Percentiles rank a stretch among this genome's conserved stretches.
Evolutionary conservation across 805 yeast genomes (phyloP).

Genomic region (Sporopachydermia quercuum): DNA sequence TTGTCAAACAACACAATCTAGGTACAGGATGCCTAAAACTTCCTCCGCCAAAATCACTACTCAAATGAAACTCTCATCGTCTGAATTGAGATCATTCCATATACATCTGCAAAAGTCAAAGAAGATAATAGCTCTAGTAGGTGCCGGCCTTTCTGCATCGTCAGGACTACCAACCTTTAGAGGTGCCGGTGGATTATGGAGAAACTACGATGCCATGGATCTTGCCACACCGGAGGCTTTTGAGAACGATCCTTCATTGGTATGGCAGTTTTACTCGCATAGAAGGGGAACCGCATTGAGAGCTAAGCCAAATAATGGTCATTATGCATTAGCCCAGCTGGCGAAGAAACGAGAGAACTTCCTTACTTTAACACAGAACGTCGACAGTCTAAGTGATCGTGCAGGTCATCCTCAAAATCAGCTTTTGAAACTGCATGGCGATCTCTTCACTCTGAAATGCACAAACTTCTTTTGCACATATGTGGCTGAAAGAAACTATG

Average conservation of each 20-base stretch:
- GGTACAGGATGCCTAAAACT: not conserved
- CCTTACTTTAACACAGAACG: conserved; percentile 69
- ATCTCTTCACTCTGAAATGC: conserved; percentile 57
- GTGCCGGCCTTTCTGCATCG: conserved; percentile 70
- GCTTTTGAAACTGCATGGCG: conserved; percentile 69
- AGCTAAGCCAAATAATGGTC: conserved; percentile 66
- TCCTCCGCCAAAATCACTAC: not conserved
- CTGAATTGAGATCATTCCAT: conserved; percentile 28
- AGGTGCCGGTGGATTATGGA: conserved; percentile 66
- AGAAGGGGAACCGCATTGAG: conserved; percentile 48
- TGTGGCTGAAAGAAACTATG: conserved; percentile 33
- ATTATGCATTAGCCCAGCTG: conserved; percentile 49
- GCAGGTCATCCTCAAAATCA: conserved; percentile 41
- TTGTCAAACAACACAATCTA: too few species aligned
- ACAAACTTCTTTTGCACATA: conserved; percentile 63
- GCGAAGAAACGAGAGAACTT: conserved; percentile 29
- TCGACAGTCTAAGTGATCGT: conserved; percentile 57
- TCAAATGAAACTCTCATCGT: not conserved
- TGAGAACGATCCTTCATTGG: conserved; percentile 65
- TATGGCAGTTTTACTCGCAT: conserved; percentile 79
- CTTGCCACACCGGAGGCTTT: conserved; percentile 90
- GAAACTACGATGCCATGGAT: conserved; percentile 62
- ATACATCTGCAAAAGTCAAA: conserved; percentile 28
- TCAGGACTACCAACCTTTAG: conserved; percentile 68
- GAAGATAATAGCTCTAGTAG: conserved; percentile 50